These are phyloP conservation scores for Erythrophleum ivorense DNA, from an alignment of 331 rosid species.

Conservation along the genomic window DNA sequence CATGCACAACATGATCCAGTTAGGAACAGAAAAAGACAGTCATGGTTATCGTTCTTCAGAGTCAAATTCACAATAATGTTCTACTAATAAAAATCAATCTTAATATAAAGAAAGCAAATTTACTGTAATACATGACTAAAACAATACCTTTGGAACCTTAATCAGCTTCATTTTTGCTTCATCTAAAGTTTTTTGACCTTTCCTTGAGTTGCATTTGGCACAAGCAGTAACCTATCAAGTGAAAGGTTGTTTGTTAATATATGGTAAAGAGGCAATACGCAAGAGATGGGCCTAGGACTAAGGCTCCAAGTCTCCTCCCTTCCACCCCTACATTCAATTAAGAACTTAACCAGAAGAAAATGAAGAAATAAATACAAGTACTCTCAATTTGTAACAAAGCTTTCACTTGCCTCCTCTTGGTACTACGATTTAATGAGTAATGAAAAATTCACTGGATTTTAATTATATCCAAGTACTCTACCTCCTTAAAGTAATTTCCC, in stretches of 20 bases:
- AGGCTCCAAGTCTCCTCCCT: conserved; percentile 10
- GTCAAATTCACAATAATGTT: not conserved
- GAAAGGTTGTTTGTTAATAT: not conserved
- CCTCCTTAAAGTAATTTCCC: conserved; percentile 3
- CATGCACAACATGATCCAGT: not conserved
- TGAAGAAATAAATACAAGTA: not conserved
- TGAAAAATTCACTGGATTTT: not conserved
- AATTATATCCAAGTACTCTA: not conserved
- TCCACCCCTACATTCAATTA: conserved; percentile 11
- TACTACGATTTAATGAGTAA: not conserved
- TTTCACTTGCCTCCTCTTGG: not conserved
- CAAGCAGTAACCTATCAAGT: conserved; percentile 83
- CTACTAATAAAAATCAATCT: not conserved
- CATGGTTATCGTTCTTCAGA: not conserved
- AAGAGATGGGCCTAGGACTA: not conserved
- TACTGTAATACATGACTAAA: conserved; percentile 14
- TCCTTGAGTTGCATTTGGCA: conserved; percentile 82
- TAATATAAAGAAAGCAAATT: conserved; percentile 32
- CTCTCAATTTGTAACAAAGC: not conserved
- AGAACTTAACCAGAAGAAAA: not conserved
- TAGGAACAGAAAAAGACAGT: not conserved
- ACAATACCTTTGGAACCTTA: conserved; percentile 78
- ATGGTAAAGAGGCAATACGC: not conserved
- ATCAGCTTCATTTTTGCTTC: conserved; percentile 89
- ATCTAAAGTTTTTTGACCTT: conserved; percentile 77